Conservation (phyloP, 495 filamentous ascomycete species). For the Bacidia gigantensis region DNA sequence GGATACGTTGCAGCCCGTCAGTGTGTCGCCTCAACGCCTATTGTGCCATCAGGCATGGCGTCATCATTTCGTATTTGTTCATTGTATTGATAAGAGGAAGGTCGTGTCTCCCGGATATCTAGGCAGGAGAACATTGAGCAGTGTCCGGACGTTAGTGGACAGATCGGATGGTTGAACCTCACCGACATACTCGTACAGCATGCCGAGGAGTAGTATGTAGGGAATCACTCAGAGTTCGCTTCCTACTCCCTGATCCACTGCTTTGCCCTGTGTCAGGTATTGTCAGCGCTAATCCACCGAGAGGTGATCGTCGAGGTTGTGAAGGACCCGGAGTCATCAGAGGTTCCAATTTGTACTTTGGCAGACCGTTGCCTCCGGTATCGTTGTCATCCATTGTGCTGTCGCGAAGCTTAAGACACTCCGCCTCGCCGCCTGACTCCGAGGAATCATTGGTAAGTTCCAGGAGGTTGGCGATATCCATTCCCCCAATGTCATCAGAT, state of each 20-base stretch:
- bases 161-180: no score
- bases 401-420: not conserved
- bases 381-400: not conserved
- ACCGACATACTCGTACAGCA: not conserved
- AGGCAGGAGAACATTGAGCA: not conserved
- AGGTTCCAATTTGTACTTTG: not conserved
- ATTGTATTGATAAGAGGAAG: not conserved
- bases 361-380: not conserved
- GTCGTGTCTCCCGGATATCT: not conserved
- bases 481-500: constrained; percentile 5
- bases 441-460: not conserved
- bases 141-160: no score
- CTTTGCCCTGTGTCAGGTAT: not conserved
- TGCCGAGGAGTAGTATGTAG: not conserved
- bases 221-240: constrained; percentile 2
- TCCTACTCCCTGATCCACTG: not conserved
- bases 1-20: no score
- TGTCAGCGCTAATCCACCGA: not conserved
- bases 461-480: not conserved
- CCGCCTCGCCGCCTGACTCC: not conserved
- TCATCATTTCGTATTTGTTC: constrained; percentile 2
- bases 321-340: constrained; percentile 1
- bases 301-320: not conserved
- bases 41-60: constrained; percentile 3
- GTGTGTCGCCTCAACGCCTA: constrained; percentile 4